Percentiles rank a stretch among this genome's conserved stretches.
Conservation (phyloP, 2,329 filamentous ascomycete genomes). For the Davidsoniella australis region DNA sequence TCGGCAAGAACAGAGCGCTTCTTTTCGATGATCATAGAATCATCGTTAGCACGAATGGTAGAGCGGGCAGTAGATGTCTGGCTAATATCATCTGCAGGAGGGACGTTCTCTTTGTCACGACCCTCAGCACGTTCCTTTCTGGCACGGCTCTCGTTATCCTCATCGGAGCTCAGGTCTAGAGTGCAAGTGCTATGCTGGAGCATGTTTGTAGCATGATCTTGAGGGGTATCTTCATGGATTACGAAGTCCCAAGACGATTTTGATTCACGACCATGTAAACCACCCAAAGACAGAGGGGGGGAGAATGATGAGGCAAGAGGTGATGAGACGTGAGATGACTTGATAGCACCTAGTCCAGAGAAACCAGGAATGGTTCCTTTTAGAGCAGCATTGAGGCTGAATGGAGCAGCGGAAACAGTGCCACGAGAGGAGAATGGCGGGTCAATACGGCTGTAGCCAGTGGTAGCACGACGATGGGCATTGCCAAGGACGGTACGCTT, state of each 20-base stretch:
- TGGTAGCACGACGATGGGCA: constrained; percentile 39
- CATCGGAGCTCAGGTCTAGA: constrained; percentile 79
- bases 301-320: constrained; percentile 19
- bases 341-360: constrained; percentile 23
- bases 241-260: constrained; percentile 74
- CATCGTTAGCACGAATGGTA: constrained; percentile 20
- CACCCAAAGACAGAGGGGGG: constrained; percentile 12
- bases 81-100: constrained; percentile 50
- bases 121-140: constrained; percentile 37
- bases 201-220: constrained; percentile 81
- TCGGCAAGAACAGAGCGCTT: constrained; percentile 48
- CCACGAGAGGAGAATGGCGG: constrained; percentile 43
- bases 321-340: constrained; percentile 11
- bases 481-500: constrained; percentile 54
- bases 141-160: constrained; percentile 46
- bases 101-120: constrained; percentile 83
- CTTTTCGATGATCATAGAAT: constrained; percentile 46
- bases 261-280: constrained; percentile 28
- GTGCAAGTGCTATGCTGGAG: constrained; percentile 80
- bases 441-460: constrained; percentile 53
- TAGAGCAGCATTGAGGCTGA: constrained; percentile 72
- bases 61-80: constrained; percentile 30
- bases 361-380: constrained; percentile 56
- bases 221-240: constrained; percentile 80
- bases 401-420: constrained; percentile 40